Base-by-base conservation (phyloP, 1,284 basidiomycete genomes). In the Boletus smithii region DNA sequence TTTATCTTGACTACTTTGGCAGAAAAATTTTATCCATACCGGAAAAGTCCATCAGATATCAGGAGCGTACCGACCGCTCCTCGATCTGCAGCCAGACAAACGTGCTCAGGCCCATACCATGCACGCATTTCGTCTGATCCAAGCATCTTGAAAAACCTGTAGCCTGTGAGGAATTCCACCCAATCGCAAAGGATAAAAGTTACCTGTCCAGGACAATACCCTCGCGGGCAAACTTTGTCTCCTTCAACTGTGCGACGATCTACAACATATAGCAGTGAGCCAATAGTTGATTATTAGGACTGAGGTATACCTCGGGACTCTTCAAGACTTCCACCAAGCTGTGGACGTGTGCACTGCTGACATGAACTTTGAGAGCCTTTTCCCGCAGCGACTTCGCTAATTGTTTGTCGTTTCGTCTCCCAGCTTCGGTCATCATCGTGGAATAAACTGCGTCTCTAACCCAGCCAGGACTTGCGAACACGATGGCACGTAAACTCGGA, bases 71-170 rank as follows among this genome's bases (percentile, higher is more conserved):
- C 94, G 45, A 99, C 86, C 0, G 97, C 97, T 1, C 94, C 95
- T 51, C 97, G 80, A 59, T 94, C 88, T 20, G 91, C 88, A 5
- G 97, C 97, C 14, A 97, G 76, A 42, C 81, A 75, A 47, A 99
- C 95, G 68, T 99, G 95, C 38, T 90, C 83, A 33, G 95, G 93
- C 1, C 97, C 95, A 67, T 99, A 99, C 95, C 97, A 99, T 5
- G 97, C 97, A 46, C 97, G 80, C 71, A 95, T 85, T 67, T 98
- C 95, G 61, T 99, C 94, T 6, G 79, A 80, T 0, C 89, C 91
- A 10, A 99, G 79, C 89, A 95, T 98, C 69, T 97, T 97, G 74
- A 92, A 92, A 71, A 97, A 97, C 61, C 93, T 97, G 54, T 11
- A 34, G 42, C 27, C 43, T n/a, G 42, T 65, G 23, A 58, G 45